Evolutionary conservation across 1,139 yeast species (phyloP).

Genomic region (Nematodospora anomalae): DNA sequence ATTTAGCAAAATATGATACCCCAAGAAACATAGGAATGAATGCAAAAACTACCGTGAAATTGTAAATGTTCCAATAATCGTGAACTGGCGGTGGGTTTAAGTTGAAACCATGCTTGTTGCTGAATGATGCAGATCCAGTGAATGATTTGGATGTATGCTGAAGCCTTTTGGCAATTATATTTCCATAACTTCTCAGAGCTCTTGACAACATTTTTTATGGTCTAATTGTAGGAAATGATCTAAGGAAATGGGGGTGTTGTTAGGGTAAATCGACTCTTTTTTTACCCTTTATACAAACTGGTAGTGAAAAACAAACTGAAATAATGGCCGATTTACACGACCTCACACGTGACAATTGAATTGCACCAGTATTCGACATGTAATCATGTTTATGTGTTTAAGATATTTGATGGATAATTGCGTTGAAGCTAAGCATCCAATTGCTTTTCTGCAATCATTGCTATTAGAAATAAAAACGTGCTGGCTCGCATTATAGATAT

Average conservation of each 20-base stretch:
- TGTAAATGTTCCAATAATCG: constrained; percentile 47
- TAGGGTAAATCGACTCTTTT: too few relatives aligned
- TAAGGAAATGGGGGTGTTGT: not conserved
- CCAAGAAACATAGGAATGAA: constrained; percentile 40
- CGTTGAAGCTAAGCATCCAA: too few relatives aligned
- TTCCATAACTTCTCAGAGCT: constrained; percentile 22
- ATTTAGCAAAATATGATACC: constrained; percentile 37
- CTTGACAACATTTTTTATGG: constrained; percentile 28
- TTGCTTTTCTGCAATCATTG: too few relatives aligned
- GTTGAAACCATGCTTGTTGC: constrained; percentile 46
- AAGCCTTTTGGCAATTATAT: constrained; percentile 25
- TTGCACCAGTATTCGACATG: too few relatives aligned
- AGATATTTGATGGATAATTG: too few relatives aligned
- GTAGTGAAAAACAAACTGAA: too few relatives aligned
- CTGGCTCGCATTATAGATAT: too few relatives aligned
- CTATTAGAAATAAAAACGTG: too few relatives aligned
- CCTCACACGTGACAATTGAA: too few relatives aligned
- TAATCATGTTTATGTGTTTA: too few relatives aligned
- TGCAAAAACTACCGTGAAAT: constrained; percentile 38
- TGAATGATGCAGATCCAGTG: constrained; percentile 30
- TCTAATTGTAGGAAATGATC: not conserved
- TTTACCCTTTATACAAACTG: too few relatives aligned
- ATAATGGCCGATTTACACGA: too few relatives aligned
- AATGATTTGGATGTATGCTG: constrained; percentile 24
- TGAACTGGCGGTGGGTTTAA: constrained; percentile 50